phyloP scores from a whole-genome alignment of 2,329 filamentous ascomycete genomes.

The Phaeomoniella chlamydospora region DNA sequence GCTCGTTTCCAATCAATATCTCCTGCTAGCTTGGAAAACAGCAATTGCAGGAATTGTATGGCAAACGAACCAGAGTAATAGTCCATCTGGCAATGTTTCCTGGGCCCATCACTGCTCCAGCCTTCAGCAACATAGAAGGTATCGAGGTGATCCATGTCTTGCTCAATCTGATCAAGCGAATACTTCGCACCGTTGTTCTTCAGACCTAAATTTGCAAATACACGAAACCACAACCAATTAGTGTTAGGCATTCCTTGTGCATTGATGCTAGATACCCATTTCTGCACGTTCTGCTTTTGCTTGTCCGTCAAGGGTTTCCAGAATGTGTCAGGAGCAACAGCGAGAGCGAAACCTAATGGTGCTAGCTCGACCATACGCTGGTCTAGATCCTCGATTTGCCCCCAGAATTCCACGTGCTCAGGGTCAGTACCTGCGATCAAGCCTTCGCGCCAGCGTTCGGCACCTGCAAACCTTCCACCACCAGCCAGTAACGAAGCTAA shows the following conservation, averaged over 20 bases:
- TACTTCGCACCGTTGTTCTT: slow-evolving; percentile 61
- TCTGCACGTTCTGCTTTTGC: slow-evolving; percentile 52
- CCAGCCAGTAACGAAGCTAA: slow-evolving; percentile 57
- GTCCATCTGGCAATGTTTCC: slow-evolving; percentile 70
- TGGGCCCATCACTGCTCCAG: slow-evolving; percentile 71
- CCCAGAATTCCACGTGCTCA: slow-evolving; percentile 59
- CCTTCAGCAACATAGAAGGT: slow-evolving; percentile 71
- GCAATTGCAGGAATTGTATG: slow-evolving; percentile 64
- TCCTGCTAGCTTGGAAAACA: slow-evolving; percentile 59
- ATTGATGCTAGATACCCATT: slow-evolving; percentile 65
- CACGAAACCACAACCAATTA: slow-evolving; percentile 70
- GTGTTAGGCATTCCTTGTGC: slow-evolving; percentile 56
- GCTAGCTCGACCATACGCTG: slow-evolving; percentile 81
- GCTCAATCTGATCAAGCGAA: slow-evolving; percentile 54
- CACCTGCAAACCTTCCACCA: slow-evolving; percentile 48
- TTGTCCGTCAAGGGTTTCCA: slow-evolving; percentile 51
- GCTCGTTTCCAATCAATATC: slow-evolving; percentile 50
- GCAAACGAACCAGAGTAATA: slow-evolving; percentile 75
- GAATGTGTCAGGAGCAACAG: slow-evolving; percentile 48
- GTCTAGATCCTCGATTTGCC: slow-evolving; percentile 59
- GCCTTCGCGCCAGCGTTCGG: slow-evolving; percentile 54
- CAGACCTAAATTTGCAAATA: slow-evolving; percentile 67
- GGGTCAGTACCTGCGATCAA: slow-evolving; percentile 59
- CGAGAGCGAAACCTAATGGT: slow-evolving; percentile 60
- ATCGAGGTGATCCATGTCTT: slow-evolving; percentile 63